Conservation (phyloP, 2,329 filamentous ascomycete genomes). For the Cercospora nicotianae region DNA sequence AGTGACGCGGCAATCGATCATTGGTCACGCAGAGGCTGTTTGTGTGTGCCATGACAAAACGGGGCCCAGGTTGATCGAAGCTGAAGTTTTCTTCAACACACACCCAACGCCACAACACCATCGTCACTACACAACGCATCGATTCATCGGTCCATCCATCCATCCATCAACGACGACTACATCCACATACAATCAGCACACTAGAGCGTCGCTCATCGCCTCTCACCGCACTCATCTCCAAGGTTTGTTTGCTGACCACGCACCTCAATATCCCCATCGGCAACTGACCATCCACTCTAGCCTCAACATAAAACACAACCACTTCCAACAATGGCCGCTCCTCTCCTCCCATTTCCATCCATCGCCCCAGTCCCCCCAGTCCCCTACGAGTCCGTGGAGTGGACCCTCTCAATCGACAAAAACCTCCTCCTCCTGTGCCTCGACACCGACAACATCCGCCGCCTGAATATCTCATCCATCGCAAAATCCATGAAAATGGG, state of each 20-base stretch:
- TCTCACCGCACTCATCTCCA: neutral
- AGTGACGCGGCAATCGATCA: neutral
- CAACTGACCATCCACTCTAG: neutral
- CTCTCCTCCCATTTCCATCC: neutral
- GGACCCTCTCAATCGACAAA: constrained; percentile 3
- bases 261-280: neutral
- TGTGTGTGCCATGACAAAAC: neutral
- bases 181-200: neutral
- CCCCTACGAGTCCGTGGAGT: neutral
- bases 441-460: neutral
- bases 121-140: neutral
- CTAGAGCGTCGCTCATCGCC: neutral
- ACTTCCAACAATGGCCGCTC: neutral
- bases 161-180: neutral
- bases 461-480: neutral
- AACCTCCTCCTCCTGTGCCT: constrained; percentile 4
- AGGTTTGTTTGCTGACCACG: neutral
- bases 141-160: neutral
- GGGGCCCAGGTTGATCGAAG: neutral
- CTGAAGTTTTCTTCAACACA: neutral
- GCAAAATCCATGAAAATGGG: neutral
- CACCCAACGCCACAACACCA: neutral
- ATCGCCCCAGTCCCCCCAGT: neutral
- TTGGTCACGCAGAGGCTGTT: neutral
- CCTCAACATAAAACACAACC: neutral